These are phyloP conservation scores for Nicotiana rustica DNA, from an alignment of 305 asterid genomes.

Conservation along the genomic window DNA sequence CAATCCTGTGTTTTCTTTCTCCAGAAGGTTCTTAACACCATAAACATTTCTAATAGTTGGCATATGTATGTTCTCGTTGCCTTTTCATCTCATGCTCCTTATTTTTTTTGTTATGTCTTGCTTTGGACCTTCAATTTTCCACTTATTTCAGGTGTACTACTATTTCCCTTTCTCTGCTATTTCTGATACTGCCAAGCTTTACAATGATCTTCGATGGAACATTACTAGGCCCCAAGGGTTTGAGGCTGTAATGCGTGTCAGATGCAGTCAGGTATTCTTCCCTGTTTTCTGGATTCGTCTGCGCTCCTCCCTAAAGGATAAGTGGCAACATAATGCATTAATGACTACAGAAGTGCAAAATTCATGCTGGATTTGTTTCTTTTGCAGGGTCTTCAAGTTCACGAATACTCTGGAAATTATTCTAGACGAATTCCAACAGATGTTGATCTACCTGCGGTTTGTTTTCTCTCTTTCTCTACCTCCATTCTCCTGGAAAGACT, in stretches of 20 bases:
- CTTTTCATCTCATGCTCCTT: conserved; percentile 1
- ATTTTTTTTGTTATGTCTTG: conserved; percentile 31
- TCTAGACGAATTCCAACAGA: conserved; percentile 92
- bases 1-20: conserved; percentile 13
- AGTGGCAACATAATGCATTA: neutral
- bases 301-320: neutral
- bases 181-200: conserved; percentile 91
- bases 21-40: neutral
- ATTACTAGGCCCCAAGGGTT: conserved; percentile 96
- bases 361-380: conserved; percentile 32
- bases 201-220: conserved; percentile 98
- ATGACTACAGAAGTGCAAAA: conserved; percentile 23
- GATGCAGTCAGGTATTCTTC: conserved; percentile 92
- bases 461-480: conserved; percentile 45
- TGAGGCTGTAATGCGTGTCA: conserved; percentile 99
- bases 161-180: conserved; percentile 94
- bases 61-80: neutral
- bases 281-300: conserved; percentile 35
- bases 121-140: conserved; percentile 42
- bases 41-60: neutral
- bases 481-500: conserved; percentile 29
- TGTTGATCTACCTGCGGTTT: conserved; percentile 91
- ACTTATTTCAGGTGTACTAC: conserved; percentile 70
- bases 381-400: conserved; percentile 91
- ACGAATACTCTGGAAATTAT: conserved; percentile 89